Evolutionary conservation across 495 filamentous ascomycete genomes (phyloP).

Genomic region (Podospora tetraspora): DNA sequence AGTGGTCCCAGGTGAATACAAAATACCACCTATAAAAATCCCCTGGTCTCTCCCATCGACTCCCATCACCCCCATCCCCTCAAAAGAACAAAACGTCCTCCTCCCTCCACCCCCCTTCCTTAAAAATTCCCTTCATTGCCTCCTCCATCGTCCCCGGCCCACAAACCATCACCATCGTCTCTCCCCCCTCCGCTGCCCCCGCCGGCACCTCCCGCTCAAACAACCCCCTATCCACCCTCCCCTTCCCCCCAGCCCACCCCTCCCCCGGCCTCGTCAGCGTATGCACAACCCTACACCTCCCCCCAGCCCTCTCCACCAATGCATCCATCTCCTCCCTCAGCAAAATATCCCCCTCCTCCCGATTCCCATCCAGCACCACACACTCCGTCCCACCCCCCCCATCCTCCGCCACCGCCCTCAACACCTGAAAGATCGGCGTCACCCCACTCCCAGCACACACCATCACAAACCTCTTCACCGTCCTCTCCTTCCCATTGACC

Average conservation of each 20-base stretch:
- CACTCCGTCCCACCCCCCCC: conserved; percentile 45
- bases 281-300: conserved; percentile 64
- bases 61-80: not conserved
- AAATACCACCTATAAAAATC: not conserved
- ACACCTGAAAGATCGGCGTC: conserved; percentile 86
- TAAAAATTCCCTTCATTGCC: conserved; percentile 55
- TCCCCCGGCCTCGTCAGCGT: conserved; percentile 61
- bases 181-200: conserved; percentile 31
- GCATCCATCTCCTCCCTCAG: conserved; percentile 70
- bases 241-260: conserved; percentile 64
- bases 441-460: conserved; percentile 86
- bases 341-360: conserved; percentile 76
- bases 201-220: conserved; percentile 55
- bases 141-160: conserved; percentile 78
- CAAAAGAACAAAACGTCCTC: conserved; percentile 84
- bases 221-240: conserved; percentile 60
- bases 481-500: conserved; percentile 54
- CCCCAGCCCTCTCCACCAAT: conserved; percentile 45
- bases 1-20: not conserved
- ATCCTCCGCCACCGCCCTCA: conserved; percentile 62
- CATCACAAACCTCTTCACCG: conserved; percentile 73
- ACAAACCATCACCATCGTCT: conserved; percentile 73
- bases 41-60: not conserved
- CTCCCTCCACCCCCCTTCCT: conserved; percentile 68
- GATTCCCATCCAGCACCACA: conserved; percentile 74